These are phyloP conservation scores for Apiospora rasikravindrae DNA, from an alignment of 2,329 filamentous ascomycete species.

Conservation along the genomic window DNA sequence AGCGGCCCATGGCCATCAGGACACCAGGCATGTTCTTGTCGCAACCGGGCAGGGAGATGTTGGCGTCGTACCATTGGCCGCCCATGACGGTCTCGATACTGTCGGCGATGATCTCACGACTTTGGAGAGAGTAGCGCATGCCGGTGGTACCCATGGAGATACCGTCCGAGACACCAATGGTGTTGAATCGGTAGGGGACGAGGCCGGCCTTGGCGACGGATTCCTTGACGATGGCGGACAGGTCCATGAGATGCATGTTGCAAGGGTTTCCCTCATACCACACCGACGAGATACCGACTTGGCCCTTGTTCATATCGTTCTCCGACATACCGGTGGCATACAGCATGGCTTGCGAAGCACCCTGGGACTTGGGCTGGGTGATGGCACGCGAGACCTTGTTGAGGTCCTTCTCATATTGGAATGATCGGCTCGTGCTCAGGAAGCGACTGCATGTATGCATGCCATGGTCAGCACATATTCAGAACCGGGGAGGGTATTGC, in stretches of 20 bases:
- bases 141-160: slow-evolving; percentile 98
- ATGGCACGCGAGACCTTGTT: slow-evolving; percentile 86
- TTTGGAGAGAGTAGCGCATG: slow-evolving; percentile 95
- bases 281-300: slow-evolving; percentile 96
- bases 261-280: slow-evolving; percentile 99
- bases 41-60: slow-evolving; percentile 90
- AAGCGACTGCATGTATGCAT: slow-evolving; percentile 47
- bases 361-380: slow-evolving; percentile 97
- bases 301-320: slow-evolving; percentile 91
- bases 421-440: slow-evolving; percentile 56
- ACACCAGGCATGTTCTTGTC: slow-evolving; percentile 98
- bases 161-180: slow-evolving; percentile 94
- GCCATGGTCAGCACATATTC: neutral
- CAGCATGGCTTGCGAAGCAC: slow-evolving; percentile 97
- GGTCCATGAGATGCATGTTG: slow-evolving; percentile 97
- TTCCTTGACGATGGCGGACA: slow-evolving; percentile 75
- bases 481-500: neutral
- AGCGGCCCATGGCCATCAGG: slow-evolving; percentile 91
- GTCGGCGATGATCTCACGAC: slow-evolving; percentile 94
- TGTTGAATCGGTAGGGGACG: slow-evolving; percentile 97
- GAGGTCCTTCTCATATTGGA: slow-evolving; percentile 57
- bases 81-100: slow-evolving; percentile 92
- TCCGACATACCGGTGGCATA: slow-evolving; percentile 91
- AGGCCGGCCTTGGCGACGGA: slow-evolving; percentile 73
- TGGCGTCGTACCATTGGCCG: slow-evolving; percentile 90